Percentiles rank a stretch among this genome's conserved stretches.
These are phyloP conservation scores for Ceratobasidium sp. DNA, from an alignment of 1,284 basidiomycete genomes.

Conservation along the genomic window DNA sequence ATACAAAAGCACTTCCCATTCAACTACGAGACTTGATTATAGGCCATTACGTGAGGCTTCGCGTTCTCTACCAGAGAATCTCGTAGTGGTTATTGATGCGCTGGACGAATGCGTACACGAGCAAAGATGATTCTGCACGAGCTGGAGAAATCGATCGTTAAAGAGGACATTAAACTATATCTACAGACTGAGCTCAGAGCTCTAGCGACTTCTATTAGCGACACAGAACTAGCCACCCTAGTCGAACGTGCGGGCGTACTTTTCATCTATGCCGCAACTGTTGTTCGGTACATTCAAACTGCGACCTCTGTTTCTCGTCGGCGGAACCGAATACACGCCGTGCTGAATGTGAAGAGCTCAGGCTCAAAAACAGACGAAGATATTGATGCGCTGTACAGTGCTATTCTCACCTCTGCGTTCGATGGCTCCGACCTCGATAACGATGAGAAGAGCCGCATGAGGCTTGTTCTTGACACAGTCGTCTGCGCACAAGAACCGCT, in stretches of 20 bases:
- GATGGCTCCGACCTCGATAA: neutral
- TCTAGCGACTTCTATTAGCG: neutral
- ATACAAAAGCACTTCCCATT: neutral
- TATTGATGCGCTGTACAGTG: neutral
- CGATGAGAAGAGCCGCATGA: neutral
- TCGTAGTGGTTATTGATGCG: slow-evolving; percentile 4
- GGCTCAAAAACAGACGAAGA: neutral
- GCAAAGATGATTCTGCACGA: neutral
- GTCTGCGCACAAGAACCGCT: neutral
- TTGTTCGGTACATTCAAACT: no score
- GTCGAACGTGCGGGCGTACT: neutral
- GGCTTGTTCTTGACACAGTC: neutral
- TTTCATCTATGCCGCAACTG: slow-evolving; percentile 25
- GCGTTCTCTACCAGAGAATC: neutral
- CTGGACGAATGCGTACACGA: slow-evolving; percentile 10
- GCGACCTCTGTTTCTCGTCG: no score
- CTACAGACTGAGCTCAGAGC: neutral
- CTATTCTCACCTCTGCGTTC: neutral
- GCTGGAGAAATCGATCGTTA: neutral
- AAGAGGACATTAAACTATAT: neutral
- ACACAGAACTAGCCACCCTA: neutral
- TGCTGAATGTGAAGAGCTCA: no score
- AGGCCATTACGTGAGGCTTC: neutral
- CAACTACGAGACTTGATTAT: neutral
- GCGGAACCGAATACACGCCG: no score